These are phyloP conservation scores for Gonapodya sp. DNA, from an alignment of 192 early-diverging fungal genomes.

Conservation along the genomic window DNA sequence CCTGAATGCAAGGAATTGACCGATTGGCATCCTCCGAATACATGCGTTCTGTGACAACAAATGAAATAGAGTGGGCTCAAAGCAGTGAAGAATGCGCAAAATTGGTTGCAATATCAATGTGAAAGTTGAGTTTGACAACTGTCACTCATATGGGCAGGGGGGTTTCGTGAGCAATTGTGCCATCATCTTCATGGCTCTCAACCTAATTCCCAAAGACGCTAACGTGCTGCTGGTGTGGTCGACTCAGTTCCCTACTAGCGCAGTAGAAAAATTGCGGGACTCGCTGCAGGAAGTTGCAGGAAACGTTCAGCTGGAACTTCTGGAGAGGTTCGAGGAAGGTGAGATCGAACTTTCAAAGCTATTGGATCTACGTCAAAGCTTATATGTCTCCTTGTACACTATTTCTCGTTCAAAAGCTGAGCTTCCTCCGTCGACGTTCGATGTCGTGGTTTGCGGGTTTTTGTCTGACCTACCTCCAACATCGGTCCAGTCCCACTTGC, in stretches of 20 bases:
- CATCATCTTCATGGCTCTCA: not conserved
- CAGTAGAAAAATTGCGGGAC: not conserved
- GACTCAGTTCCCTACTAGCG: not conserved
- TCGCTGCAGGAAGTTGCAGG: not conserved
- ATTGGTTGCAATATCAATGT: too few species aligned
- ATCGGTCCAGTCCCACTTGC: constrained; percentile 31
- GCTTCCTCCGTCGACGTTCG: not conserved
- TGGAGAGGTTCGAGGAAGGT: not conserved
- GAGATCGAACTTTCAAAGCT: not conserved
- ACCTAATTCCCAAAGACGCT: not conserved
- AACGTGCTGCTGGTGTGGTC: not conserved
- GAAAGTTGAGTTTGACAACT: too few species aligned
- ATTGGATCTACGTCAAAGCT: not conserved
- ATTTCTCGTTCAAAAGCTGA: not conserved
- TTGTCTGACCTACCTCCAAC: not conserved
- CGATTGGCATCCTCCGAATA: too few species aligned
- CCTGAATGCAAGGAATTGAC: too few species aligned
- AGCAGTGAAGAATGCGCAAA: too few species aligned
- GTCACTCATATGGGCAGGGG: too few species aligned
- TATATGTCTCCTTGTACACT: not conserved
- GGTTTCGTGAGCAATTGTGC: too few species aligned
- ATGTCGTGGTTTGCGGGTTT: not conserved
- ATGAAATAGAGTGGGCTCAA: too few species aligned
- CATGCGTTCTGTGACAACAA: too few species aligned
- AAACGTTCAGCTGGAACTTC: not conserved